Evolutionary conservation across 306 rosid genomes (phyloP), one percentile per base, ranked within the genome.

Genomic region (Arachis hypogaea): DNA sequence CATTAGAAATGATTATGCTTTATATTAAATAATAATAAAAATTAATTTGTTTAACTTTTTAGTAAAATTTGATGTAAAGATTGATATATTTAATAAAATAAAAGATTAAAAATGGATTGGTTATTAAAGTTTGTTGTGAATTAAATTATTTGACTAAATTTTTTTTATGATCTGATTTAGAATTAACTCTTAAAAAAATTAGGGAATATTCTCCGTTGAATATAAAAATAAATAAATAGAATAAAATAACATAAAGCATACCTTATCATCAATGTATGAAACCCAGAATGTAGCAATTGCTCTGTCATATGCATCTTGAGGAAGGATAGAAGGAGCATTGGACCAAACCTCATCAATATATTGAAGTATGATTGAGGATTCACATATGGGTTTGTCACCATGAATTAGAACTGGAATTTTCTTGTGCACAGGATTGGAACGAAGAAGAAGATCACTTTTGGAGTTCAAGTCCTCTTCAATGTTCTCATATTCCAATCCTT

Each of bases 321-420:
- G 89, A 42, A 89, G 83, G 9, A 86, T 79, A 2, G 95, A 79
- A 0, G 82, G 85, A 16, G 68, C 78, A 40, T 81, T 77, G 11
- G 79, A 5, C 88, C 91, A 89, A 50, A 46, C 80, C 42, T 89
- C 87, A 40, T 89, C 87, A 36, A 89, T 75, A 65, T 89, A 86
- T 10, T 89, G 63, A 42, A 89, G 84, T 63, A 89, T 85, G 68
- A 85, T 70, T n/a, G 51, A 62, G 64, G 95, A 89, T 67, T 89
- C 95, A 54, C 80, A 87, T 0, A 89, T 18, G 66, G 83, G 56
- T 63, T 71, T 85, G 30, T 65, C 89, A 0, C 9, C 60, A 36
- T 89, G 89, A 61, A 89, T 3, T 0, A 89, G 77, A 81, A 89
- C 89, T 1, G 88, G 92, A 77, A 87, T 70, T 80, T 89, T 89